Percentiles rank a stretch among this genome's conserved stretches.
These are phyloP conservation scores for Melampsora abietis-canadensis DNA, from an alignment of 1,284 basidiomycete species.

Conservation along the genomic window DNA sequence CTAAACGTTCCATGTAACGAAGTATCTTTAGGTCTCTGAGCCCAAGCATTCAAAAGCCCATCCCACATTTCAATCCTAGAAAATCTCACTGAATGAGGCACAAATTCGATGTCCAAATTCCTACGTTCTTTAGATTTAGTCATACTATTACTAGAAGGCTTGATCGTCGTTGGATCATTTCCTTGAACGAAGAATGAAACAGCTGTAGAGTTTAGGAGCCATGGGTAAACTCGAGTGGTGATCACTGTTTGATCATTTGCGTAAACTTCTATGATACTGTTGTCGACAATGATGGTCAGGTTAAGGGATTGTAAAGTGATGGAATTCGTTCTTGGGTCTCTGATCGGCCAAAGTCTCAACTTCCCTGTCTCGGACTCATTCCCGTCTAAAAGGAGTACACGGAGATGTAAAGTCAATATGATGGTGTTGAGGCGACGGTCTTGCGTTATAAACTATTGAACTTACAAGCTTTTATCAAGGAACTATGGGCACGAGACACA, in stretches of 20 bases:
- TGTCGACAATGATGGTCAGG: slow-evolving; percentile 50
- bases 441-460: background rate
- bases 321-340: slow-evolving; percentile 8
- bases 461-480: slow-evolving; percentile 46
- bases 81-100: slow-evolving; percentile 4
- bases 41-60: slow-evolving; percentile 33
- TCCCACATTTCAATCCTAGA: slow-evolving; percentile 32
- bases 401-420: slow-evolving; percentile 2
- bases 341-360: slow-evolving; percentile 46
- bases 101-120: background rate
- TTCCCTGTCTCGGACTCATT: slow-evolving; percentile 46
- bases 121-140: background rate
- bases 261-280: slow-evolving; percentile 51
- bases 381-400: slow-evolving; percentile 38
- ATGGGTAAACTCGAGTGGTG: slow-evolving; percentile 50
- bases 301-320: slow-evolving; percentile 44
- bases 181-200: slow-evolving; percentile 22
- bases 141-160: no score
- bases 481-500: slow-evolving; percentile 42
- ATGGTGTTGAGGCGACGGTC: background rate
- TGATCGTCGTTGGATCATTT: background rate
- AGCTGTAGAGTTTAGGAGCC: slow-evolving; percentile 12
- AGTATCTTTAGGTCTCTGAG: slow-evolving; percentile 16
- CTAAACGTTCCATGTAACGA: slow-evolving; percentile 15
- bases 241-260: slow-evolving; percentile 51